These are phyloP conservation scores for Russula griseocarnosa DNA, from an alignment of 768 basidiomycete genomes.

Conservation along the genomic window DNA sequence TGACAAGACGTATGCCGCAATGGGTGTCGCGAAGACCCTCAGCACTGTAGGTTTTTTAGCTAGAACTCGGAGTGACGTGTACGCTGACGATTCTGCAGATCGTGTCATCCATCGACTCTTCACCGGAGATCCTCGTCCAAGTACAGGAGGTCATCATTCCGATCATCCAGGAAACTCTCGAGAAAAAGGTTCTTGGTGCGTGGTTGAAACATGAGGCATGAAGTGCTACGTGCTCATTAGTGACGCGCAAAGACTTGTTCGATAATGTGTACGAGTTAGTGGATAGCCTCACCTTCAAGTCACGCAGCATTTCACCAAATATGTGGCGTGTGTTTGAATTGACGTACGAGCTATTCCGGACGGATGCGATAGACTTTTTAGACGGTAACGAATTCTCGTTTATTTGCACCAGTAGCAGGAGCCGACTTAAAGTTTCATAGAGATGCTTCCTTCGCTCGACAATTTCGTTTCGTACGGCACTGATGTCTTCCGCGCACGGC, in stretches of 20 bases:
- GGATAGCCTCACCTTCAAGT: constrained; percentile 80
- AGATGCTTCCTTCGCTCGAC: constrained; percentile 85
- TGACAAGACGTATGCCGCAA: constrained; percentile 83
- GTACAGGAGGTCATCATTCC: constrained; percentile 81
- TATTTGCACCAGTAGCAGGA: not conserved
- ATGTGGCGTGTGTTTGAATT: constrained; percentile 89
- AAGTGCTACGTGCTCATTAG: constrained; percentile 8
- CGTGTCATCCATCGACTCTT: constrained; percentile 66
- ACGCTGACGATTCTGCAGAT: constrained; percentile 45
- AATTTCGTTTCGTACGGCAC: constrained; percentile 85
- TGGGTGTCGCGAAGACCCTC: constrained; percentile 85
- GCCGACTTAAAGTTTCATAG: constrained; percentile 34
- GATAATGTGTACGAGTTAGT: constrained; percentile 86
- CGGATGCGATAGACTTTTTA: constrained; percentile 79
- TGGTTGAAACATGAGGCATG: constrained; percentile 12
- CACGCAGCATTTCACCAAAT: constrained; percentile 65
- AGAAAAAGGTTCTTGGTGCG: constrained; percentile 72
- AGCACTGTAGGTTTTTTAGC: constrained; percentile 50
- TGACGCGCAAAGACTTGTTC: constrained; percentile 57
- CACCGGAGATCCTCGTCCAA: constrained; percentile 69
- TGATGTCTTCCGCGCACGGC: constrained; percentile 64
- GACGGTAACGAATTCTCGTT: constrained; percentile 46
- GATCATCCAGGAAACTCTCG: constrained; percentile 69
- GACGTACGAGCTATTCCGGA: constrained; percentile 79
- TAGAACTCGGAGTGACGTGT: not conserved